These are phyloP conservation scores for Capsella bursapastoris DNA, from an alignment of 345 rosid species.

Conservation along the genomic window DNA sequence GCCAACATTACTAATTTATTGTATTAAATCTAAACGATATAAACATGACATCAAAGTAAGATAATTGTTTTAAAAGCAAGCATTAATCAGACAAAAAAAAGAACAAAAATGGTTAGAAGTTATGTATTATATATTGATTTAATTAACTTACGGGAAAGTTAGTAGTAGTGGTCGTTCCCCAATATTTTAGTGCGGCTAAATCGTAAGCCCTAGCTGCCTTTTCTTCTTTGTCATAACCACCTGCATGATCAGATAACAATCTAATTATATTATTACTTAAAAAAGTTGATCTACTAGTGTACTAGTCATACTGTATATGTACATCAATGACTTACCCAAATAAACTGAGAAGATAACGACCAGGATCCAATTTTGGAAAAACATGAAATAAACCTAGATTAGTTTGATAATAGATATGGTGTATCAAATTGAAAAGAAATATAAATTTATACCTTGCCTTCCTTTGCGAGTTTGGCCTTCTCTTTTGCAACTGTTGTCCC, in stretches of 20 bases:
- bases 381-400: slow-evolving; percentile 6
- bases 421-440: not conserved
- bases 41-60: slow-evolving; percentile 10
- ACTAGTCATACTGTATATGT: too few relatives aligned
- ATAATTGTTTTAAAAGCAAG: not conserved
- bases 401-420: not conserved
- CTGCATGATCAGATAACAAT: slow-evolving; percentile 43
- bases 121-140: slow-evolving; percentile 17
- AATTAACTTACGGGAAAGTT: slow-evolving; percentile 68
- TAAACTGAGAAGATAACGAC: slow-evolving; percentile 61
- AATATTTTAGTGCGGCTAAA: slow-evolving; percentile 89
- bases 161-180: slow-evolving; percentile 93
- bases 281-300: not conserved
- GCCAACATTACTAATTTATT: not conserved
- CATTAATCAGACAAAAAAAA: not conserved
- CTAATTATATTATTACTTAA: not conserved
- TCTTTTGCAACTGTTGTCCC: slow-evolving; percentile 88
- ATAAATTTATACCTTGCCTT: slow-evolving; percentile 60
- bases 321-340: slow-evolving; percentile 69
- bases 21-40: slow-evolving; percentile 3
- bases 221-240: slow-evolving; percentile 98
- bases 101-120: slow-evolving; percentile 24
- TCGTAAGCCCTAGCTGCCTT: slow-evolving; percentile 97
- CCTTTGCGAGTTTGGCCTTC: slow-evolving; percentile 94
- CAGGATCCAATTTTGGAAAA: slow-evolving; percentile 18